Conservation (phyloP, 139 green algal species). For the Chlorella sp. region DNA sequence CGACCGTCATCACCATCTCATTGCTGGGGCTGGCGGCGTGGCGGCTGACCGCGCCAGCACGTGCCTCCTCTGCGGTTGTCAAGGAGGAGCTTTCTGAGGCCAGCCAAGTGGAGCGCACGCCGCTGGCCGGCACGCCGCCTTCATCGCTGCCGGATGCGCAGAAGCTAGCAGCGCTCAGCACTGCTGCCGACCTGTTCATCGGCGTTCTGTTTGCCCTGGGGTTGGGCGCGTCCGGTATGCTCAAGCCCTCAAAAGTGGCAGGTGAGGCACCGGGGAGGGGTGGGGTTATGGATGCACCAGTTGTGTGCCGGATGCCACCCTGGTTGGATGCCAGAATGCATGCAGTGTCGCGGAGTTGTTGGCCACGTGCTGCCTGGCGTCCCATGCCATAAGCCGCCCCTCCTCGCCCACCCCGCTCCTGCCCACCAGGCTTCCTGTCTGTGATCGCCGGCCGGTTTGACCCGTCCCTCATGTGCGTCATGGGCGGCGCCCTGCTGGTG, state of each 20-base stretch:
- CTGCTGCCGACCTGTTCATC: slow-evolving; percentile 39
- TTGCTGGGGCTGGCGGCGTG: neutral
- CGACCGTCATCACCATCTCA: neutral
- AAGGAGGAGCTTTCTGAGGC: slow-evolving; percentile 1
- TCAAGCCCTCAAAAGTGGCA: slow-evolving; percentile 68
- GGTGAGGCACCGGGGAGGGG: neutral
- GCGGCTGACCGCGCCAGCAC: neutral
- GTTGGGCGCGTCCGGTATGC: slow-evolving; percentile 76
- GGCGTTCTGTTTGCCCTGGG: slow-evolving; percentile 76
- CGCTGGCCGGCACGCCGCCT: neutral
- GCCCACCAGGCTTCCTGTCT: slow-evolving; percentile 19
- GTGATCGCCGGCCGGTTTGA: slow-evolving; percentile 53
- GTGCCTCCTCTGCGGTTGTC: slow-evolving; percentile 22
- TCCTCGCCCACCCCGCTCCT: neutral
- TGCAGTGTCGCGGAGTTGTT: too few relatives aligned
- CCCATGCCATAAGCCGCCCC: too few relatives aligned
- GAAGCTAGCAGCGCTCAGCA: slow-evolving; percentile 16
- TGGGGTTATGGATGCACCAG: too few relatives aligned
- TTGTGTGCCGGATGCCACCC: too few relatives aligned
- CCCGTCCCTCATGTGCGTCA: slow-evolving; percentile 73
- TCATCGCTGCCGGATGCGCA: neutral
- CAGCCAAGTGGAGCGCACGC: neutral
- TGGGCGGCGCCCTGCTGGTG: slow-evolving; percentile 76
- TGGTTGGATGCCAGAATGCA: too few relatives aligned
- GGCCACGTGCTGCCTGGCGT: too few relatives aligned